phyloP scores from a whole-genome alignment of 208 protist species.

The Borovskyia barvae region DNA sequence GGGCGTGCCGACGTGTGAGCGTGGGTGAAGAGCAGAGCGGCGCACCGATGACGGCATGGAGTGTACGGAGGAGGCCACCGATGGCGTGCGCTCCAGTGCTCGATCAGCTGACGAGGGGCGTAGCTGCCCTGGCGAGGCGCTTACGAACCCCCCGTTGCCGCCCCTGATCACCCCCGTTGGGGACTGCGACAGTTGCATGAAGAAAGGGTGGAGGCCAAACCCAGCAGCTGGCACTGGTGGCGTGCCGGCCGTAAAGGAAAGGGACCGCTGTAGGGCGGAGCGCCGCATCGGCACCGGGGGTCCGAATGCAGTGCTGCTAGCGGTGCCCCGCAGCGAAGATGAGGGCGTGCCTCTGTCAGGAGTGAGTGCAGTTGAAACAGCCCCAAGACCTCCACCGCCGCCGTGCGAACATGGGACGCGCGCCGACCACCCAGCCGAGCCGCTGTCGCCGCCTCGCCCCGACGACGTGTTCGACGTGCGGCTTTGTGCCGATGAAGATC shows the following conservation, averaged over 20 bases:
- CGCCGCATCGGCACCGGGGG: neutral
- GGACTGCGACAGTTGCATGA: neutral
- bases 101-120: neutral
- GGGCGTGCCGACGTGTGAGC: conserved; percentile 21
- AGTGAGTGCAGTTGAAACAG: no score
- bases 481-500: conserved; percentile 18
- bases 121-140: no score
- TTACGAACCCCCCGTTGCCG: no score
- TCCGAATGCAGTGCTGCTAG: no score
- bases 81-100: conserved; percentile 19
- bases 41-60: conserved; percentile 23
- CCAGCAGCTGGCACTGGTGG: neutral
- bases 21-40: conserved; percentile 22
- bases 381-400: no score
- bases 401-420: no score
- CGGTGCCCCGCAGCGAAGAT: no score
- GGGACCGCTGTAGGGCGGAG: conserved; percentile 14
- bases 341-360: no score
- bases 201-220: conserved; percentile 3
- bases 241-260: conserved; percentile 24
- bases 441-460: neutral
- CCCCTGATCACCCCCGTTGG: no score
- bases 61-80: conserved; percentile 24
- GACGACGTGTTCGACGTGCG: neutral
- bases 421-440: no score